These are phyloP conservation scores for Paspalum notatum DNA, from an alignment of 176 grass and related monocot species.

Conservation along the genomic window DNA sequence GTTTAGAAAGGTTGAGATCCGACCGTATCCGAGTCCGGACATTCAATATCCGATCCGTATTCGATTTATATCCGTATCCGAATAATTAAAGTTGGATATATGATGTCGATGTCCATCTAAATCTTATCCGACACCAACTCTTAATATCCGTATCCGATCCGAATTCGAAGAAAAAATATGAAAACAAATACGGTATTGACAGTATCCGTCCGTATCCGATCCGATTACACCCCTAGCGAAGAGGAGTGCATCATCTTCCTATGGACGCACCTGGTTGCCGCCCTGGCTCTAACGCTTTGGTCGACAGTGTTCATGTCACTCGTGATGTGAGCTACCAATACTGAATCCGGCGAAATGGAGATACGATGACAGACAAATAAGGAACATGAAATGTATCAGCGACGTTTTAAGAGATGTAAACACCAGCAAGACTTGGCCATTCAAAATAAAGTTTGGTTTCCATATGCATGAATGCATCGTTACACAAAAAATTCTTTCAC, in stretches of 20 bases:
- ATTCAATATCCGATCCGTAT: too few species aligned
- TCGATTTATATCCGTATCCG: too few species aligned
- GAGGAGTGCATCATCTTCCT: constrained; percentile 67
- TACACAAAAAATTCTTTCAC: neutral
- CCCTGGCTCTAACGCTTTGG: constrained; percentile 63
- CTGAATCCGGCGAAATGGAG: neutral
- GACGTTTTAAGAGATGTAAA: neutral
- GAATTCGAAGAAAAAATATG: too few species aligned
- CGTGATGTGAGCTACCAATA: constrained; percentile 23
- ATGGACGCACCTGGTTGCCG: constrained; percentile 61
- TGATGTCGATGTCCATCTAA: too few species aligned
- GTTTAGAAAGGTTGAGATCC: too few species aligned
- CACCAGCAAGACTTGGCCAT: neutral
- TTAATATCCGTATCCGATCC: too few species aligned
- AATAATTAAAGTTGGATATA: too few species aligned
- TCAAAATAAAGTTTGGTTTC: neutral
- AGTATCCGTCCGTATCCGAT: too few species aligned
- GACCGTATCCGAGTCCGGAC: too few species aligned
- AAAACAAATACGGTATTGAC: too few species aligned
- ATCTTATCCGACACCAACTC: too few species aligned
- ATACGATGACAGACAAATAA: neutral
- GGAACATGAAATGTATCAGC: neutral
- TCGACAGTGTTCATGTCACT: constrained; percentile 66
- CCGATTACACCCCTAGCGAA: too few species aligned
- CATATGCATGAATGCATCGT: neutral